Conservation (phyloP, 768 basidiomycete genomes). For the Hygrophoropsis aurantiaca region DNA sequence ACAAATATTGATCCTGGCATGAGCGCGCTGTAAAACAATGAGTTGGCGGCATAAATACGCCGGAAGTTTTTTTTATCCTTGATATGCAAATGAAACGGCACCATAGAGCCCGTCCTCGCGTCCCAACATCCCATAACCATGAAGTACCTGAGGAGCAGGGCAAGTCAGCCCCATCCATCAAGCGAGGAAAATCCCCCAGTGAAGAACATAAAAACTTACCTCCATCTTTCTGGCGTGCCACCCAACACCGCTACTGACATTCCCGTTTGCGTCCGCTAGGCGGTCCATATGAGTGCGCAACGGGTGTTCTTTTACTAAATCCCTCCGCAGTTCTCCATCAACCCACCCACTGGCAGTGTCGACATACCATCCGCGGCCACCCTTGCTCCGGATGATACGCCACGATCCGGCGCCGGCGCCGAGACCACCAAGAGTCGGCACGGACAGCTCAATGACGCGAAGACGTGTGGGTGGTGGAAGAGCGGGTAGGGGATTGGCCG, state of each 20-base stretch:
- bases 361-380: constrained; percentile 93
- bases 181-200: not conserved
- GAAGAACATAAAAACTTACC: constrained; percentile 38
- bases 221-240: constrained; percentile 99
- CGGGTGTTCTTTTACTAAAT: constrained; percentile 60
- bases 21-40: too few species aligned
- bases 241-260: constrained; percentile 87
- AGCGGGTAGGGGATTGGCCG: constrained; percentile 27
- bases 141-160: constrained; percentile 56
- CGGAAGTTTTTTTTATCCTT: too few species aligned
- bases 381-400: constrained; percentile 90
- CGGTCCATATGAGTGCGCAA: constrained; percentile 69
- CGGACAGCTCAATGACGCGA: constrained; percentile 84
- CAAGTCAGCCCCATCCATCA: constrained; percentile 10
- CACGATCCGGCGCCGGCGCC: constrained; percentile 83
- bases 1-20: too few species aligned
- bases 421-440: constrained; percentile 65
- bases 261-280: constrained; percentile 79
- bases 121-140: constrained; percentile 88
- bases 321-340: constrained; percentile 54
- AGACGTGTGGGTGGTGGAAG: constrained; percentile 64
- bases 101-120: constrained; percentile 93
- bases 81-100: constrained; percentile 92
- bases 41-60: too few species aligned
- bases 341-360: constrained; percentile 84